Evolutionary conservation across 257 asterid species (phyloP), one percentile per base, ranked within the genome.

Genomic region (Craterostigma plantagineum): DNA sequence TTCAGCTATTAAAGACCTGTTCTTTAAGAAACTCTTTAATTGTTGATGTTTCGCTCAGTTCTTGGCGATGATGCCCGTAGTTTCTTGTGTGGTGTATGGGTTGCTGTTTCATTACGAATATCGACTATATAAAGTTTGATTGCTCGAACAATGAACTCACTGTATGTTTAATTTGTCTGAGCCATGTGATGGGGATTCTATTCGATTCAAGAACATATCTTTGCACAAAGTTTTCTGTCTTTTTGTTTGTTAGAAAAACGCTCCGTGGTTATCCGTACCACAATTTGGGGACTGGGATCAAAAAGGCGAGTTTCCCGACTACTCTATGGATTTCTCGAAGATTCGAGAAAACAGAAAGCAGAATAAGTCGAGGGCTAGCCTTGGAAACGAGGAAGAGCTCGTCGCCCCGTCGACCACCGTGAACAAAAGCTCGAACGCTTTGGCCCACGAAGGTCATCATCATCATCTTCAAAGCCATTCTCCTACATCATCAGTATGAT

Each of bases 251-350:
- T 18, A 71, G 79, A 71, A 42, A 18, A 58, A 39, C 36, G 65
- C 57, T 33, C 39, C 70, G 50, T 71, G 76, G 73, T 61, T 72
- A 30, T 72, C 76, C 11, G 77, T 73, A 16, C 81, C 81, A 7
- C 75, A 69, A 33, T 73, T 73, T 35, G 82, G 82, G 16, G 82
- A 69, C 16, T 73, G 82, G 82, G 78, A 73, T 44, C 71, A 64
- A 30, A 73, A 73, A 59, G 81, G 81, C 1, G 59, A 15, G 4
- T 16, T 68, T 52, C 81, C 81, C 0, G 72, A 73, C n/a, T 69
- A 73, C 67, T 73, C 81, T 0, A 38, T 73, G 77, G 82, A 73
- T 51, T 73, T 73, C 62, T 43, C 77, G 0, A 69, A 69, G 44
- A 73, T 73, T 37, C 48, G 81, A 57, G 77, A 73, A 59, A 69